These are phyloP conservation scores for Neurospora terricola DNA, from an alignment of 495 filamentous ascomycete species.

Conservation along the genomic window DNA sequence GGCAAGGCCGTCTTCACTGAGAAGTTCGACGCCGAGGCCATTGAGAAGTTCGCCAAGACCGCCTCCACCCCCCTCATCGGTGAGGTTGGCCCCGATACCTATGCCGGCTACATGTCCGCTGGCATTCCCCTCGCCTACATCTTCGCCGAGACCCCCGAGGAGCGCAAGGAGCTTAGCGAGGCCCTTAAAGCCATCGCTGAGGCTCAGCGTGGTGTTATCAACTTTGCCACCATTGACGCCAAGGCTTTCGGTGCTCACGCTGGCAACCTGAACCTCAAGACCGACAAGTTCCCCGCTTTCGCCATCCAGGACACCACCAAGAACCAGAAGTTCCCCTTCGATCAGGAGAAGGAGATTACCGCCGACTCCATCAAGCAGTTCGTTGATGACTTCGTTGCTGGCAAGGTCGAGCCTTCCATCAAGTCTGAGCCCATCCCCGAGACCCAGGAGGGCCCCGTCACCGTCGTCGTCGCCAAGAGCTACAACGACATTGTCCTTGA, in stretches of 20 bases:
- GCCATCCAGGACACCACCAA: slow-evolving; percentile 94
- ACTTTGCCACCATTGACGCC: slow-evolving; percentile 97
- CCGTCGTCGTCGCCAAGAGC: slow-evolving; percentile 84
- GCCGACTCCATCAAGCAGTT: slow-evolving; percentile 68
- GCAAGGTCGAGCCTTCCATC: slow-evolving; percentile 88
- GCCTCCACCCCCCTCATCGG: slow-evolving; percentile 86
- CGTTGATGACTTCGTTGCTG: slow-evolving; percentile 76
- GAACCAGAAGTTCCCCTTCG: slow-evolving; percentile 94
- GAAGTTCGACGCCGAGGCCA: slow-evolving; percentile 62
- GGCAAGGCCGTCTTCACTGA: slow-evolving; percentile 79
- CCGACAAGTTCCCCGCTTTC: slow-evolving; percentile 90
- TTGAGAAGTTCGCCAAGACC: slow-evolving; percentile 74
- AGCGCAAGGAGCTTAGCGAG: slow-evolving; percentile 68
- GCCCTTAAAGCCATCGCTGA: slow-evolving; percentile 53
- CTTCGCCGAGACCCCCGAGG: slow-evolving; percentile 88
- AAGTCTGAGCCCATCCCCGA: slow-evolving; percentile 98
- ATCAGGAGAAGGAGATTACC: slow-evolving; percentile 74
- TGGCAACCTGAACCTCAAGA: slow-evolving; percentile 93
- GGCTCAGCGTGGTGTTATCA: slow-evolving; percentile 74
- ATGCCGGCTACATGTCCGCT: slow-evolving; percentile 90
- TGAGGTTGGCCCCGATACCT: slow-evolving; percentile 96
- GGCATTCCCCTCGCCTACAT: slow-evolving; percentile 94
- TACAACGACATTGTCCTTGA: slow-evolving; percentile 91
- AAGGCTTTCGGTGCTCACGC: slow-evolving; percentile 92
- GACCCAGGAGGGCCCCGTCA: slow-evolving; percentile 82